Evolutionary conservation across 2,329 filamentous ascomycete species (phyloP).

Genomic region (Fusarium xyrophilum): DNA sequence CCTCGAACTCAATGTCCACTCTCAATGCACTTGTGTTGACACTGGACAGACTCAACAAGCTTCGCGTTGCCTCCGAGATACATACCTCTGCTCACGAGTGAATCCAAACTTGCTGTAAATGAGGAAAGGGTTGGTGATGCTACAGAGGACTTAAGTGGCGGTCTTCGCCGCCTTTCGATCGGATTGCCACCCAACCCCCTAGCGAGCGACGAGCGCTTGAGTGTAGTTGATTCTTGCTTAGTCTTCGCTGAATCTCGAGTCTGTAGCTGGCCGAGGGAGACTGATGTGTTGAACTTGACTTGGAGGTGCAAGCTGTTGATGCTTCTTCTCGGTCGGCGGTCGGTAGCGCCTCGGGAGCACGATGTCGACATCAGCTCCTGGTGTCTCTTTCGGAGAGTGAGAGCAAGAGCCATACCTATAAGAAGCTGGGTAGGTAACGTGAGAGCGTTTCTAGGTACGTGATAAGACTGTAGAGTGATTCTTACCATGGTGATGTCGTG

Average conservation of each 20-base stretch:
- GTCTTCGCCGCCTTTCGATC: neutral
- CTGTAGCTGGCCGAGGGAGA: rapidly evolving
- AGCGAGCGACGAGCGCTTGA: neutral
- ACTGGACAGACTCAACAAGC: neutral
- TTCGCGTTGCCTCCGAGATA: neutral
- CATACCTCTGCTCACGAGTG: rapidly evolving
- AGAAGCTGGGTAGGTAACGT: rapidly evolving
- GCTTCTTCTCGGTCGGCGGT: neutral
- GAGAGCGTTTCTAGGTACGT: neutral
- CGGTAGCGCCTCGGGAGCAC: neutral
- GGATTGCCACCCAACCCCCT: too few relatives aligned
- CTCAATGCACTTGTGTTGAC: neutral
- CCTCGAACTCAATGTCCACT: neutral
- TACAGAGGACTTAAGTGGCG: neutral
- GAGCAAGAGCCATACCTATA: rapidly evolving
- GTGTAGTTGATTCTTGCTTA: neutral
- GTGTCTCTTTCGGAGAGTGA: neutral
- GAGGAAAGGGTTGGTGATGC: neutral
- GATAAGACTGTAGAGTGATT: neutral
- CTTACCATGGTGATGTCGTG: neutral
- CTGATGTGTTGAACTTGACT: too few relatives aligned
- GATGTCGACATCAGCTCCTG: neutral
- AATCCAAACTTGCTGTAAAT: rapidly evolving
- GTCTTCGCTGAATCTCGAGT: neutral
- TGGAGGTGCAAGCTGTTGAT: neutral